Conservation (phyloP, 345 rosid species). For the Durio zibethinus region DNA sequence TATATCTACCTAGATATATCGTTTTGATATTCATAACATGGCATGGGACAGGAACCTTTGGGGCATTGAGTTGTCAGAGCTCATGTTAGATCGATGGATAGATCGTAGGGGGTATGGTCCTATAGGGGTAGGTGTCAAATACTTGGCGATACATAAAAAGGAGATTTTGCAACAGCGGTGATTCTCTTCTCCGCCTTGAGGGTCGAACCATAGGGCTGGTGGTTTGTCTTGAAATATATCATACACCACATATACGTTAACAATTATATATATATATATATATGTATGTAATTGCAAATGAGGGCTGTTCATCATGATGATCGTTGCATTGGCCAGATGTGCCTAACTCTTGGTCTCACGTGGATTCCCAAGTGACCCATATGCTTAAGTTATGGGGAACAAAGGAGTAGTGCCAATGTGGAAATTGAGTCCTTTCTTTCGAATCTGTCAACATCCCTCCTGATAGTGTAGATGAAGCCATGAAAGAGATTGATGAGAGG, state of each 20-base stretch:
- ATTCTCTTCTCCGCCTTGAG: conserved; percentile 39
- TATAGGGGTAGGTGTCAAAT: conserved; percentile 27
- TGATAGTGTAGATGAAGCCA: background rate
- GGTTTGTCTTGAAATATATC: background rate
- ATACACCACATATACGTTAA: background rate
- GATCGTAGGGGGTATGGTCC: conserved; percentile 34
- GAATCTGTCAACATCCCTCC: conserved; percentile 1
- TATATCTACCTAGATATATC: background rate
- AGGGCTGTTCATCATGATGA: background rate
- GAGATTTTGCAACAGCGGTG: conserved; percentile 16
- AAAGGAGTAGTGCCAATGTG: conserved; percentile 19
- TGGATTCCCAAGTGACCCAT: conserved; percentile 46
- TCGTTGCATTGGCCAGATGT: conserved; percentile 17
- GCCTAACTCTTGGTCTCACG: conserved; percentile 30
- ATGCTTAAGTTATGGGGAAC: conserved; percentile 49
- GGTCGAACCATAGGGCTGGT: conserved; percentile 31
- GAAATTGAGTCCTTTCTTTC: conserved; percentile 16
- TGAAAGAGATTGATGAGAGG: conserved; percentile 21
- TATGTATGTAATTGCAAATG: background rate
- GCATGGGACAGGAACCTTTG: background rate
- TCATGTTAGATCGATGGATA: conserved; percentile 6
- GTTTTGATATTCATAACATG: background rate
- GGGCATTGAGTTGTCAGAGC: conserved; percentile 21
- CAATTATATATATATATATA: background rate
- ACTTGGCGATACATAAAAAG: background rate